Evolutionary conservation across 2,329 filamentous ascomycete species (phyloP).

Genomic region (Ophiostoma ips): DNA sequence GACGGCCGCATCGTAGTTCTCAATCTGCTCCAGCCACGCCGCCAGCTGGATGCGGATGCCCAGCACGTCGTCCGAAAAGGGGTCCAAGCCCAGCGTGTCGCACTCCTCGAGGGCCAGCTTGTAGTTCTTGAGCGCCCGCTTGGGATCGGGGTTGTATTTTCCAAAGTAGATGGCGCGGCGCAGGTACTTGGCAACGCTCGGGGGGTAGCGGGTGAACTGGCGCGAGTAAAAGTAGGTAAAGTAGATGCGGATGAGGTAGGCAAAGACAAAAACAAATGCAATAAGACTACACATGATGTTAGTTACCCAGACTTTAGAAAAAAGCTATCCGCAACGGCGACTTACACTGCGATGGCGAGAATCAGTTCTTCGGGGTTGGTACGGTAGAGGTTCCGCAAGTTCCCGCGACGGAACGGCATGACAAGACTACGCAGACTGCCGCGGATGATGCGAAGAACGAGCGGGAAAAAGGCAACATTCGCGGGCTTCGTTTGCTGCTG

Average conservation of each 20-base stretch:
- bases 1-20: slow-evolving; percentile 55
- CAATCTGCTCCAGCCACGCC: slow-evolving; percentile 63
- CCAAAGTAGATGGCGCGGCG: slow-evolving; percentile 79
- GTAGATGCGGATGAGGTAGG: slow-evolving; percentile 31
- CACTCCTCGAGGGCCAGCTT: slow-evolving; percentile 63
- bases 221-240: slow-evolving; percentile 40
- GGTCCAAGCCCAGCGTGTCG: slow-evolving; percentile 62
- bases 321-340: background rate
- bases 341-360: slow-evolving; percentile 28
- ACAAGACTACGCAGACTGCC: slow-evolving; percentile 22
- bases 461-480: slow-evolving; percentile 14
- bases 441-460: slow-evolving; percentile 20
- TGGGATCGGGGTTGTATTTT: slow-evolving; percentile 59
- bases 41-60: slow-evolving; percentile 78
- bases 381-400: slow-evolving; percentile 24
- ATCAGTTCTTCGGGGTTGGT: slow-evolving; percentile 31
- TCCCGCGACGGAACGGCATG: slow-evolving; percentile 25
- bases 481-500: slow-evolving; percentile 3
- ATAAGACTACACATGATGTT: slow-evolving; percentile 21
- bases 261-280: slow-evolving; percentile 19
- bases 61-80: slow-evolving; percentile 79
- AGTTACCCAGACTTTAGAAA: background rate
- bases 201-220: slow-evolving; percentile 47
- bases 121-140: slow-evolving; percentile 72
- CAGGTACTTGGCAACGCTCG: slow-evolving; percentile 61